phyloP scores from a whole-genome alignment of 441 rosid genomes.

The Eutrema salsugineum region DNA sequence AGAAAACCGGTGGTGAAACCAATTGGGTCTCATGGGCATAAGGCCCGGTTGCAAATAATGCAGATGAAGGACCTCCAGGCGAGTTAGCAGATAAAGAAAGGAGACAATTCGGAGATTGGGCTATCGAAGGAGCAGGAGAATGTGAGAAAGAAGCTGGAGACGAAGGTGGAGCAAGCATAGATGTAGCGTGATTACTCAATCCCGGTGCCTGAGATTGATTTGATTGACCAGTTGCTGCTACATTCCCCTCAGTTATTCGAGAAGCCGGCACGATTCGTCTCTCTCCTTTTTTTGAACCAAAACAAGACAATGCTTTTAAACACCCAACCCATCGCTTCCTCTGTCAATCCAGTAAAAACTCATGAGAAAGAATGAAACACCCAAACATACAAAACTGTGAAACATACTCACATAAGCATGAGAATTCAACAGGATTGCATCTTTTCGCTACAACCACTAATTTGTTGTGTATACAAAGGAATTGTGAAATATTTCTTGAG shows the following conservation, averaged over 20 bases:
- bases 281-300: slow-evolving; percentile 77
- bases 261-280: slow-evolving; percentile 84
- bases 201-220: slow-evolving; percentile 66
- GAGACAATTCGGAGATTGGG: slow-evolving; percentile 73
- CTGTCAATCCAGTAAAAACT: slow-evolving; percentile 35
- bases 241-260: slow-evolving; percentile 72
- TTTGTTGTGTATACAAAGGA: not conserved
- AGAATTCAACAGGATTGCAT: not conserved
- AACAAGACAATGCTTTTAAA: slow-evolving; percentile 78
- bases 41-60: slow-evolving; percentile 84
- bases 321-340: slow-evolving; percentile 86
- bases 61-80: slow-evolving; percentile 73
- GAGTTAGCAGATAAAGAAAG: slow-evolving; percentile 74
- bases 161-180: slow-evolving; percentile 93
- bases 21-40: slow-evolving; percentile 87
- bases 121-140: slow-evolving; percentile 80
- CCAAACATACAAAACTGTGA: not conserved
- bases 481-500: not conserved
- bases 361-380: not conserved
- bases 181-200: slow-evolving; percentile 55
- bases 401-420: not conserved
- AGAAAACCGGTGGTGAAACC: slow-evolving; percentile 96
- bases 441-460: no score
- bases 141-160: slow-evolving; percentile 88
- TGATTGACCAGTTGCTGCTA: slow-evolving; percentile 47